A percentile compares a stretch with the other conserved stretches of the same genome.
Conservation (phyloP, 2,329 filamentous ascomycete genomes). For the Paraconiothyrium sp. region DNA sequence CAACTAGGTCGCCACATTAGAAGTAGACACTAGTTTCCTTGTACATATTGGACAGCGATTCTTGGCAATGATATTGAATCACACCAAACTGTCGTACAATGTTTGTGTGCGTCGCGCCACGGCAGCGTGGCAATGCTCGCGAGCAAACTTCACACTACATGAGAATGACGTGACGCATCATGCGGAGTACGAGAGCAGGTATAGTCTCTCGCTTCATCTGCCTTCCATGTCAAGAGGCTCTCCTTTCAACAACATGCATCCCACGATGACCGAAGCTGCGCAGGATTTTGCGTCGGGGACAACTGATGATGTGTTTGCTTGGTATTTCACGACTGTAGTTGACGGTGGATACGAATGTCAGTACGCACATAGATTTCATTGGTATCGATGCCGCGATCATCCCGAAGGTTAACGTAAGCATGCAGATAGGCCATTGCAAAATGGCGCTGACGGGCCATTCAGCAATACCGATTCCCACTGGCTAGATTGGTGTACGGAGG, state of each 20-base stretch:
- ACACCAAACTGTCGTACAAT: neutral
- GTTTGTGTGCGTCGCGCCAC: neutral
- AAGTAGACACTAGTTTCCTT: neutral
- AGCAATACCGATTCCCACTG: neutral
- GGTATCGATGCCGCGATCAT: neutral
- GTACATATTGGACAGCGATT: slow-evolving; percentile 7
- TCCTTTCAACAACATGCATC: neutral
- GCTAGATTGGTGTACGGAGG: neutral
- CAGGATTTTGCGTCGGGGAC: neutral
- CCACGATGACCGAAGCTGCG: neutral
- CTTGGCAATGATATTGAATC: slow-evolving; percentile 1
- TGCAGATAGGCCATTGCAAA: neutral
- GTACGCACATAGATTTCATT: neutral
- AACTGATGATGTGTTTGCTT: neutral
- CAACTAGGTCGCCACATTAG: slow-evolving; percentile 47
- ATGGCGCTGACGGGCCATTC: neutral
- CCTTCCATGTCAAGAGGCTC: neutral
- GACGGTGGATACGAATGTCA: neutral
- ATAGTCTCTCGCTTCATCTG: neutral
- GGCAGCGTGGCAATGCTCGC: neutral
- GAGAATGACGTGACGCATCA: neutral
- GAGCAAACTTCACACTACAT: neutral
- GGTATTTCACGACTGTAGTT: neutral
- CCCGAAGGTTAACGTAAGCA: neutral
- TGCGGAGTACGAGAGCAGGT: neutral